Evolutionary conservation across 306 rosid genomes (phyloP).

Genomic region (Pyrus betulifolia): DNA sequence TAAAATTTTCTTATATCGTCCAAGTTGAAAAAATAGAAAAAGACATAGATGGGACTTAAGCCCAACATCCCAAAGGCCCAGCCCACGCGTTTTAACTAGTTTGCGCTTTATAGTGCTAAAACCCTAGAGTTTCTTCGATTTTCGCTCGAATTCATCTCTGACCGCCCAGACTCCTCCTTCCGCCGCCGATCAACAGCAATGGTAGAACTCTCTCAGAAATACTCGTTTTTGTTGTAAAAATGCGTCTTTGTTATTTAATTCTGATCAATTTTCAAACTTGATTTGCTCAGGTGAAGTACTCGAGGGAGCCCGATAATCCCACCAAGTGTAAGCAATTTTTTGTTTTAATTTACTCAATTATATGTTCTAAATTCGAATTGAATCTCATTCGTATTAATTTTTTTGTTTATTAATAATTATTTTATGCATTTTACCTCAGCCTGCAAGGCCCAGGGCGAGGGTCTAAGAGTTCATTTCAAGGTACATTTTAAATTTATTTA

Average conservation of each 20-base stretch:
- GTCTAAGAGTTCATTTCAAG: slow-evolving; percentile 89
- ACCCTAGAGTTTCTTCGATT: neutral
- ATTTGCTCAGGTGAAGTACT: slow-evolving; percentile 66
- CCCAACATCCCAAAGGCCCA: neutral
- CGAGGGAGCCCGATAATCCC: slow-evolving; percentile 77
- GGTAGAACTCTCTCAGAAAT: neutral
- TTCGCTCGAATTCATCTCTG: neutral
- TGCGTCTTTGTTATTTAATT: neutral
- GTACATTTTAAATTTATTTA: slow-evolving; percentile 10
- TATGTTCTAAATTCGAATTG: neutral
- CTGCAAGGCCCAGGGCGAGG: slow-evolving; percentile 86
- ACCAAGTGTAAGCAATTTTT: slow-evolving; percentile 51
- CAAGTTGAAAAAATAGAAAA: no score
- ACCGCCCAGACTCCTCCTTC: neutral
- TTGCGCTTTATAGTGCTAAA: neutral
- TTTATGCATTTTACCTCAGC: slow-evolving; percentile 33
- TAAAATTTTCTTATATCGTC: accelerated
- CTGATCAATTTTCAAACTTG: neutral
- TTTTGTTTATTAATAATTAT: neutral
- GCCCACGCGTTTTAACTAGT: neutral
- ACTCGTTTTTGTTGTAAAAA: neutral
- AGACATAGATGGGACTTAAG: neutral
- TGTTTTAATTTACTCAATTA: neutral
- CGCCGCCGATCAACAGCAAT: slow-evolving; percentile 1
- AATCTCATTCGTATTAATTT: neutral